Percentiles rank a stretch among this genome's conserved stretches.
phyloP scores from a whole-genome alignment of 176 grass and related monocot species.

The Elymus sibiricus region DNA sequence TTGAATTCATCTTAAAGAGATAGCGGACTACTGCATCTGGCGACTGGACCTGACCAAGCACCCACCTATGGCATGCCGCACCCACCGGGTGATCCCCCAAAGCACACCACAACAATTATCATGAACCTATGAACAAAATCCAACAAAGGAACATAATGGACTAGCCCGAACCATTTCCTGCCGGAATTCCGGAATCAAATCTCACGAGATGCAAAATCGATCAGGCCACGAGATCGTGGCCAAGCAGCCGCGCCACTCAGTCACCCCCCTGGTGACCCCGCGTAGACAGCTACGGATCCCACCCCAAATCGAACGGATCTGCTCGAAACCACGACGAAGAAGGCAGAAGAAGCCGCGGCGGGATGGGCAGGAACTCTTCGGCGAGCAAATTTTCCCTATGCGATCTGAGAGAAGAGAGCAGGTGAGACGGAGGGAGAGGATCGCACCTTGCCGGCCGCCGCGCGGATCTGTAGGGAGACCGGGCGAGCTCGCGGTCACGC shows the following conservation, averaged over 20 bases:
- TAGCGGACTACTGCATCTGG: not conserved
- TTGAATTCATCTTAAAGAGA: not conserved
- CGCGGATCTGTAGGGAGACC: not conserved
- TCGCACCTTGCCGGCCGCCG: constrained; percentile 9
- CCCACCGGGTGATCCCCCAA: not conserved
- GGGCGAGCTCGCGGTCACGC: not conserved
- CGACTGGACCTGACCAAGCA: not conserved
- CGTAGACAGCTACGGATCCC: not conserved
- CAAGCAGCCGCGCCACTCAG: not conserved
- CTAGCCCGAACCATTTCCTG: not conserved
- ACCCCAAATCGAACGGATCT: not conserved
- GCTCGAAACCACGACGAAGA: not conserved
- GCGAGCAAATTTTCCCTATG: not conserved
- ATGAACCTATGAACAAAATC: not conserved
- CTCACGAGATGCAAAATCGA: not conserved
- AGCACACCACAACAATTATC: not conserved
- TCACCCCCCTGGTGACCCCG: too few relatives aligned
- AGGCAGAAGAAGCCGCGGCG: not conserved
- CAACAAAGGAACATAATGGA: not conserved
- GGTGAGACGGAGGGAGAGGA: not conserved
- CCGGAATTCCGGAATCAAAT: not conserved
- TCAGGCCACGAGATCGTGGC: constrained; percentile 1
- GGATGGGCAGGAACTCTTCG: not conserved
- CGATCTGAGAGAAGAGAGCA: not conserved
- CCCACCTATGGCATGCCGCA: not conserved